These are phyloP conservation scores for Nicotiana obtusifolia DNA, from an alignment of 257 asterid genomes.

Conservation along the genomic window DNA sequence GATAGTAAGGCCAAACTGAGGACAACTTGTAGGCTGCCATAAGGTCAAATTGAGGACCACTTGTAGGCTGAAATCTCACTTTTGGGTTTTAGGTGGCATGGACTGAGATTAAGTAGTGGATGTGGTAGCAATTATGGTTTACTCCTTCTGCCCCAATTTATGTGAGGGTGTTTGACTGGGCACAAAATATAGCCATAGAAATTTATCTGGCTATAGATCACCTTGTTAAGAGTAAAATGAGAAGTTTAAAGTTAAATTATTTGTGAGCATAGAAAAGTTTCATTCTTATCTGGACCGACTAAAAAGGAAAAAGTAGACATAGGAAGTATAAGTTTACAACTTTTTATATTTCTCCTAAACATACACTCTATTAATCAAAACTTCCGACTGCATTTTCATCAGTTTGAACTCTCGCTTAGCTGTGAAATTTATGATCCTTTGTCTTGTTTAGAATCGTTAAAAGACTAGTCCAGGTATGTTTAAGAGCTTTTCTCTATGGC, in stretches of 20 bases:
- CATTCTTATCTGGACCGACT: too few relatives aligned
- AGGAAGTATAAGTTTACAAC: background rate
- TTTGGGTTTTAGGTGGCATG: background rate
- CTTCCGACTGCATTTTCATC: background rate
- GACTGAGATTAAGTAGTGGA: background rate
- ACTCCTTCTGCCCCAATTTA: too few relatives aligned
- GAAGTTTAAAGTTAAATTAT: too few relatives aligned
- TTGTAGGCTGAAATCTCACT: background rate
- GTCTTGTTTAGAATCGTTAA: background rate
- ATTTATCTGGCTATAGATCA: too few relatives aligned
- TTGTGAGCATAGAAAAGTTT: too few relatives aligned
- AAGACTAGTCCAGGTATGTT: background rate
- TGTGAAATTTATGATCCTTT: background rate
- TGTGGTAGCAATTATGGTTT: background rate
- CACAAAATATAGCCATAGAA: too few relatives aligned
- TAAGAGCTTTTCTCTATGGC: background rate
- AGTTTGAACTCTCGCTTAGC: background rate
- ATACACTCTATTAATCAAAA: background rate
- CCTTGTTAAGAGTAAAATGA: too few relatives aligned
- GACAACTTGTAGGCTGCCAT: background rate
- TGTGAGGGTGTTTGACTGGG: too few relatives aligned
- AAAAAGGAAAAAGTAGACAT: too few relatives aligned
- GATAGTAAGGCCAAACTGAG: background rate
- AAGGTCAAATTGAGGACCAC: too few relatives aligned
- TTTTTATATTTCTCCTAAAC: background rate